Conservation (phyloP, 2,329 filamentous ascomycete genomes). For the Aspergillus versicolor region DNA sequence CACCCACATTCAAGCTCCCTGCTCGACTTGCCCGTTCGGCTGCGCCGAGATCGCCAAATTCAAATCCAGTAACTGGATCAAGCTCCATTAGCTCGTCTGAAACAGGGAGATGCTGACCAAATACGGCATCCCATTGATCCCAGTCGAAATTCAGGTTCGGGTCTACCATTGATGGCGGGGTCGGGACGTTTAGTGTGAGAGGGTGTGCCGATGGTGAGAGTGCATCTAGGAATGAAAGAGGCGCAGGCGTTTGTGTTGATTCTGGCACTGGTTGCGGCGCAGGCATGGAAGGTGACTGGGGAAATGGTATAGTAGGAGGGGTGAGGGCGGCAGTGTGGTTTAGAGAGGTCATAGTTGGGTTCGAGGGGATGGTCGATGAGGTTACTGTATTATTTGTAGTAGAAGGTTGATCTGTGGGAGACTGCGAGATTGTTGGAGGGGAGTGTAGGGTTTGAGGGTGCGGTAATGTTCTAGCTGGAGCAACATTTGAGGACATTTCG, state of each 20-base stretch:
- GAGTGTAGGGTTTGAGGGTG: conserved; percentile 11
- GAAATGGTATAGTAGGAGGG: conserved; percentile 8
- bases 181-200: conserved; percentile 23
- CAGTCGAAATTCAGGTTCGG: conserved; percentile 48
- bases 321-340: background rate
- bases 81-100: conserved; percentile 46
- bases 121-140: conserved; percentile 51
- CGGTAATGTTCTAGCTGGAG: background rate
- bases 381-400: conserved; percentile 15
- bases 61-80: conserved; percentile 37
- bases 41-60: conserved; percentile 29
- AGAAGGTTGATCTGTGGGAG: conserved; percentile 10
- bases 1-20: conserved; percentile 10
- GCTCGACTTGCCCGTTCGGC: conserved; percentile 6
- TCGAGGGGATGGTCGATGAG: conserved; percentile 16
- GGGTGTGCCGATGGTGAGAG: conserved; percentile 18
- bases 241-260: background rate
- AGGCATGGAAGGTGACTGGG: conserved; percentile 7
- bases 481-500: conserved; percentile 18
- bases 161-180: conserved; percentile 39
- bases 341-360: conserved; percentile 7
- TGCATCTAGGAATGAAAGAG: conserved; percentile 24
- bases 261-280: conserved; percentile 9
- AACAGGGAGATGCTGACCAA: conserved; percentile 46
- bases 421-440: conserved; percentile 13